Evolutionary conservation across 2,329 filamentous ascomycete genomes (phyloP).

Genomic region (Claviceps sp.): DNA sequence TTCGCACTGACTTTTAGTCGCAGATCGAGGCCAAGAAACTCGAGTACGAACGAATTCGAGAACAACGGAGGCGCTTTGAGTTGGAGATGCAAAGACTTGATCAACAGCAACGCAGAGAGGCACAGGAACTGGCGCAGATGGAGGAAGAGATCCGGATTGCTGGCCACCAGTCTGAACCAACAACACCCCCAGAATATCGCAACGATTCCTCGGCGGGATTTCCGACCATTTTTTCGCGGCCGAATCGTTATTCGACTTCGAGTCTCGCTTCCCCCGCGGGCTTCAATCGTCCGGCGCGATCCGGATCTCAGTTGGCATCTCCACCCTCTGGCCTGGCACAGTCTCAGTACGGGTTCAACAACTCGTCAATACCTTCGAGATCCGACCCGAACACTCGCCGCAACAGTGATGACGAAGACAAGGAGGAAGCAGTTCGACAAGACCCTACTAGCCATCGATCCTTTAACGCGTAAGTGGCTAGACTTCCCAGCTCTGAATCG

Average conservation of each 20-base stretch:
- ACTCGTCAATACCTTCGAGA: conserved; percentile 52
- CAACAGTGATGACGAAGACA: conserved; percentile 85
- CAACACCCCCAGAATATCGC: conserved; percentile 86
- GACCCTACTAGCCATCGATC: conserved; percentile 60
- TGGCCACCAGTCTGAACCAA: conserved; percentile 84
- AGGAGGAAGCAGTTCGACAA: conserved; percentile 59
- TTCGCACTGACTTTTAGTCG: not conserved
- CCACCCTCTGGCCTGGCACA: conserved; percentile 53
- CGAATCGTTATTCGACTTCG: conserved; percentile 79
- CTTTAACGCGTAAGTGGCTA: conserved; percentile 60
- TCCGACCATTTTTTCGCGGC: conserved; percentile 65
- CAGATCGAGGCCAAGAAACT: conserved; percentile 89
- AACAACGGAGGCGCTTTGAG: conserved; percentile 82
- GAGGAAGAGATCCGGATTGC: conserved; percentile 54
- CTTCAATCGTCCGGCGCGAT: conserved; percentile 59
- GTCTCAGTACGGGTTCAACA: conserved; percentile 39
- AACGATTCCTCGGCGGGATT: conserved; percentile 58
- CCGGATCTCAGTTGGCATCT: conserved; percentile 68
- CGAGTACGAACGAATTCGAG: conserved; percentile 81
- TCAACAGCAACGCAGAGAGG: conserved; percentile 68
- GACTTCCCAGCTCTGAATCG: not conserved
- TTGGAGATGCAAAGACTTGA: conserved; percentile 85
- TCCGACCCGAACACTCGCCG: conserved; percentile 78
- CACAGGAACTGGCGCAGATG: conserved; percentile 73
- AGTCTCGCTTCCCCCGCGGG: conserved; percentile 74